A percentile compares a stretch with the other conserved stretches of the same genome.
These are phyloP conservation scores for Amylocystis lapponica DNA, from an alignment of 768 basidiomycete species.

Conservation along the genomic window DNA sequence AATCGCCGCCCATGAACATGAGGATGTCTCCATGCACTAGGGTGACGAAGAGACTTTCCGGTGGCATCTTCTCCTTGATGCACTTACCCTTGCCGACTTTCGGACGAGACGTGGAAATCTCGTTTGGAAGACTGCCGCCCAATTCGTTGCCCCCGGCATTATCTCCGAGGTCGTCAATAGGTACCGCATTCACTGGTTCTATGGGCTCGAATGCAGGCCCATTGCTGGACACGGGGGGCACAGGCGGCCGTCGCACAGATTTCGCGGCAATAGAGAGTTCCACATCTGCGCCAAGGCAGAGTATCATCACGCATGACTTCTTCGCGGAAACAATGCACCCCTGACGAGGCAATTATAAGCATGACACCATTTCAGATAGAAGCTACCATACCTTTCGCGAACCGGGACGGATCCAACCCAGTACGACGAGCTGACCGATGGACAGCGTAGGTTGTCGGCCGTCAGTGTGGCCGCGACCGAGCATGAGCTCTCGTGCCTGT, in stretches of 20 bases:
- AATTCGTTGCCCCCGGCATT: not conserved
- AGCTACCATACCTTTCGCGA: conserved; percentile 6
- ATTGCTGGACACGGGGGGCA: not conserved
- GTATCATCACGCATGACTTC: not conserved
- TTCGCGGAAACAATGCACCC: conserved; percentile 6
- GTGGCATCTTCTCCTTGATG: not conserved
- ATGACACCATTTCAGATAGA: not conserved
- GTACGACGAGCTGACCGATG: not conserved
- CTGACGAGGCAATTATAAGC: not conserved
- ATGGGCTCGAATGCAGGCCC: not conserved
- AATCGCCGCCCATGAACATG: conserved; percentile 32
- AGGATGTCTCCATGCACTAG: conserved; percentile 36
- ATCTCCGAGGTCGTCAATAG: too few species aligned
- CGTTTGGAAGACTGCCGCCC: not conserved
- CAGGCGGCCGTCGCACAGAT: too few species aligned
- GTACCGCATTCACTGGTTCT: not conserved
- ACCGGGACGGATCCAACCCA: conserved; percentile 8
- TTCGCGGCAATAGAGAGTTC: conserved; percentile 4
- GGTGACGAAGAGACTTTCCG: conserved; percentile 20
- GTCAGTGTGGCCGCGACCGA: not conserved
- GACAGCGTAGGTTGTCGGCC: not conserved
- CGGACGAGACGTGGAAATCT: not conserved
- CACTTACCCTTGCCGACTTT: not conserved
- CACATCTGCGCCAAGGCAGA: conserved; percentile 14
- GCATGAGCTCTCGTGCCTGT: conserved; percentile 6